Conservation (phyloP, 2,329 filamentous ascomycete genomes). For the Neonectria sp. region DNA sequence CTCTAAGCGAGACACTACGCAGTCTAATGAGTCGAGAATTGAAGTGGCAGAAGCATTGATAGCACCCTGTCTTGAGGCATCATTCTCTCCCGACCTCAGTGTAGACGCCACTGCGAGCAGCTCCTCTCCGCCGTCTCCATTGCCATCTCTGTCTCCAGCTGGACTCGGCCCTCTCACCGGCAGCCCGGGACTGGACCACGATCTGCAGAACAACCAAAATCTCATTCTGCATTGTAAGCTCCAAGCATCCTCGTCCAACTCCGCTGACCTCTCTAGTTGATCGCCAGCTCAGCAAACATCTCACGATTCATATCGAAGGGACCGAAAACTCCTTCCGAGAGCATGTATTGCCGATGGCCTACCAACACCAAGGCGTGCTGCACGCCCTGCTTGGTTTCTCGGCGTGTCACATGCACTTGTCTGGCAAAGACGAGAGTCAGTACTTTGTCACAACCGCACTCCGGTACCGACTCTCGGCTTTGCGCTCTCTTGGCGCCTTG, state of each 20-base stretch:
- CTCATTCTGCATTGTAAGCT: constrained; percentile 34
- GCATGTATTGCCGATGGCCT: constrained; percentile 43
- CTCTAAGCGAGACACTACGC: not conserved
- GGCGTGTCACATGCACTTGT: constrained; percentile 44
- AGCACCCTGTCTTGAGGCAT: not conserved
- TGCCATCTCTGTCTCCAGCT: not conserved
- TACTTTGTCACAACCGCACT: constrained; percentile 36
- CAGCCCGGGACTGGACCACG: constrained; percentile 12
- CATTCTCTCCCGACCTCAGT: not conserved
- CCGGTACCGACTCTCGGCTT: constrained; percentile 41
- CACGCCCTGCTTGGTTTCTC: constrained; percentile 48
- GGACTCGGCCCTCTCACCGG: not conserved
- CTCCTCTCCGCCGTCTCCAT: not conserved
- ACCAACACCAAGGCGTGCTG: constrained; percentile 44
- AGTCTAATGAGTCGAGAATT: not conserved
- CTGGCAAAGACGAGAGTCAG: constrained; percentile 22
- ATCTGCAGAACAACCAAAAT: constrained; percentile 19
- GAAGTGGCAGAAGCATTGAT: fast-evolving
- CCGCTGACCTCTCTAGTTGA: constrained; percentile 34
- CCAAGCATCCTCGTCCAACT: constrained; percentile 7
- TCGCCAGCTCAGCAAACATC: constrained; percentile 33
- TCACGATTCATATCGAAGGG: constrained; percentile 39
- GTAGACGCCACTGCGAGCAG: not conserved
- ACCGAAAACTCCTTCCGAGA: constrained; percentile 43
- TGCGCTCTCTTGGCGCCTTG: constrained; percentile 40